Evolutionary conservation across 768 basidiomycete species (phyloP).

Genomic region (Mycena sanguinolenta): DNA sequence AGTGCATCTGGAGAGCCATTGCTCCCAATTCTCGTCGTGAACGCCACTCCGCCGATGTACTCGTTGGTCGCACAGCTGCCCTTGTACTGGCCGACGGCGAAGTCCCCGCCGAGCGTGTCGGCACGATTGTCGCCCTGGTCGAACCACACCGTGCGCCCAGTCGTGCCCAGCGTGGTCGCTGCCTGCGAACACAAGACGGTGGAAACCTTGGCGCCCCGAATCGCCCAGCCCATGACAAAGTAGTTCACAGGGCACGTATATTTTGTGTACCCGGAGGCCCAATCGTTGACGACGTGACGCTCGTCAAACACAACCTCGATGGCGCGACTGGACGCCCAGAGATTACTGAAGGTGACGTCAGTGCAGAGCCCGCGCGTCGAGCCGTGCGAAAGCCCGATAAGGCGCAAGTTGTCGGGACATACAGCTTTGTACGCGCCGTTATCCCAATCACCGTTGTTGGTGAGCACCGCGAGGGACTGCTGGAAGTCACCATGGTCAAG

Average conservation of each 20-base stretch:
- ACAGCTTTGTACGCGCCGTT: slow-evolving; percentile 32
- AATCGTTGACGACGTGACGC: slow-evolving; percentile 30
- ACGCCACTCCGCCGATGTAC: slow-evolving; percentile 34
- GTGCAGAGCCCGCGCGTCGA: slow-evolving; percentile 34
- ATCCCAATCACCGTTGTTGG: slow-evolving; percentile 33
- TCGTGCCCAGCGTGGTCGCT: slow-evolving; percentile 20
- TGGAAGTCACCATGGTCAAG: slow-evolving; percentile 34
- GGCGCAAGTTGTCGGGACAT: slow-evolving; percentile 35
- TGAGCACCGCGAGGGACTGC: slow-evolving; percentile 23
- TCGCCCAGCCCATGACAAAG: slow-evolving; percentile 28
- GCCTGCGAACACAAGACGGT: slow-evolving; percentile 30
- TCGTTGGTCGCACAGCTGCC: slow-evolving; percentile 28
- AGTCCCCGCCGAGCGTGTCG: slow-evolving; percentile 30
- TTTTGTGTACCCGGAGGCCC: slow-evolving; percentile 35
- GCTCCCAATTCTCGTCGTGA: slow-evolving; percentile 21
- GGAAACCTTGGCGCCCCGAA: slow-evolving; percentile 33
- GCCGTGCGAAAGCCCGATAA: slow-evolving; percentile 32
- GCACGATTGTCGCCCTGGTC: slow-evolving; percentile 31
- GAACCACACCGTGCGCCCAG: slow-evolving; percentile 37
- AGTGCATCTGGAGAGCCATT: slow-evolving; percentile 27
- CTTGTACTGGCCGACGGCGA: slow-evolving; percentile 24
- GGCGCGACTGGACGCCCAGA: slow-evolving; percentile 22
- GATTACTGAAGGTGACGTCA: slow-evolving; percentile 20
- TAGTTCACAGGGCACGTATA: slow-evolving; percentile 28
- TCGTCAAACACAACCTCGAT: slow-evolving; percentile 27